A percentile compares a stretch with the other conserved stretches of the same genome.
phyloP scores from a whole-genome alignment of 2,329 filamentous ascomycete genomes.

The Colletotrichum sp. region DNA sequence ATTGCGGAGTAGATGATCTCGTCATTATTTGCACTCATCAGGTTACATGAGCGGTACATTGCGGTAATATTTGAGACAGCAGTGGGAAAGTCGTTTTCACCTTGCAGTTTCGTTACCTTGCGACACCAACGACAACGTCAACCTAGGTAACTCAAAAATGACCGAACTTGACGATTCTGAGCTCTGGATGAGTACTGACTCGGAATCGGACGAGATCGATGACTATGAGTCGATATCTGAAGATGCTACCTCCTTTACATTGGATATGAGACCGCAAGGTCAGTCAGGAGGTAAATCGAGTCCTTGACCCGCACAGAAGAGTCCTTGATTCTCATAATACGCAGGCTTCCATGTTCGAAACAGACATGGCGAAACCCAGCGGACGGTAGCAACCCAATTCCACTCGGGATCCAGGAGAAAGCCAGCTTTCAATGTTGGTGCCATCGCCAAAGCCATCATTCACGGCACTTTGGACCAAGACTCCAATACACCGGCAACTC shows the following conservation, averaged over 20 bases:
- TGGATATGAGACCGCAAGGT: background rate
- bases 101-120: background rate
- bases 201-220: background rate
- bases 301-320: background rate
- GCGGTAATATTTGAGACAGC: background rate
- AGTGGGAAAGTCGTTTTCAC: fast-evolving
- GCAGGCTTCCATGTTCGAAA: background rate
- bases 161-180: background rate
- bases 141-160: background rate
- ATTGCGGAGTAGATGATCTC: background rate
- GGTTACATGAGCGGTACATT: background rate
- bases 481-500: background rate
- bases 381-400: background rate
- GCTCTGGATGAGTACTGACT: background rate
- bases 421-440: background rate
- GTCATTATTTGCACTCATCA: background rate
- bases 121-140: background rate
- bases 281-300: background rate
- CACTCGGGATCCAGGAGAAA: background rate
- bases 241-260: background rate
- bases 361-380: background rate
- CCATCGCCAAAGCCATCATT: background rate
- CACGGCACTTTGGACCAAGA: background rate
- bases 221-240: background rate
- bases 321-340: background rate